Evolutionary conservation across 106 monocot genomes (phyloP), one percentile per base, ranked within the genome.

Genomic region (Posidonia australis): DNA sequence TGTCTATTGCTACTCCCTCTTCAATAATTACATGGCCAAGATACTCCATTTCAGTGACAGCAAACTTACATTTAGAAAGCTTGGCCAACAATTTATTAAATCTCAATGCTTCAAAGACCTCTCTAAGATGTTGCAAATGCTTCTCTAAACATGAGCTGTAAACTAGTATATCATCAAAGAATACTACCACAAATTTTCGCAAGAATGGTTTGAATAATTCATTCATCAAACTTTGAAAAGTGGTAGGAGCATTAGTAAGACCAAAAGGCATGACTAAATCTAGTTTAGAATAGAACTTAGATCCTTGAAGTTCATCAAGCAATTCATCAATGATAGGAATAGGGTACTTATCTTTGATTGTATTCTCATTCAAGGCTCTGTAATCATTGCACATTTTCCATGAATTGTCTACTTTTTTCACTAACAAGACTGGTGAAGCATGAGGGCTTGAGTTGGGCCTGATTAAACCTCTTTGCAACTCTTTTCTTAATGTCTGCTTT

Each of bases 101-200:
- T 29, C 28, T 20, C 13, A 59, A 5, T 13, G 24, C 14, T 1
- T 59, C 10, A 1, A 59, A 59, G 24, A 18, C 27, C 0, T 1
- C 13, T 16, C 28, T 14, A 11, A 58, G 3, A 0, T 58, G 58
- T 9, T 58, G 18, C 13, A 29, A 5, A 58, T 58, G 58, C 5
- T 13, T 0, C 5, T 12, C 31, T 24, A 13, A 11, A 0, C 1
- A 13, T 10, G 11, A n/a, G 16, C 17, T 29, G 27, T 58, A 58
- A 9, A 58, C 30, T 18, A 58, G 18, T 11, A 58, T 58, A 24
- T 58, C 58, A 58, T 58, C 58, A 58, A 58, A 29, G 30, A 58
- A 58, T 11, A 58, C 58, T 13, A 58, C 0, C 10, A 58, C 18
- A 3, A 58, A 58, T 18, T 58, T 29, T 5, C 18, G 11, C 16